Conservation (phyloP, 257 asterid genomes). For the Cynanchum wilfordii region DNA sequence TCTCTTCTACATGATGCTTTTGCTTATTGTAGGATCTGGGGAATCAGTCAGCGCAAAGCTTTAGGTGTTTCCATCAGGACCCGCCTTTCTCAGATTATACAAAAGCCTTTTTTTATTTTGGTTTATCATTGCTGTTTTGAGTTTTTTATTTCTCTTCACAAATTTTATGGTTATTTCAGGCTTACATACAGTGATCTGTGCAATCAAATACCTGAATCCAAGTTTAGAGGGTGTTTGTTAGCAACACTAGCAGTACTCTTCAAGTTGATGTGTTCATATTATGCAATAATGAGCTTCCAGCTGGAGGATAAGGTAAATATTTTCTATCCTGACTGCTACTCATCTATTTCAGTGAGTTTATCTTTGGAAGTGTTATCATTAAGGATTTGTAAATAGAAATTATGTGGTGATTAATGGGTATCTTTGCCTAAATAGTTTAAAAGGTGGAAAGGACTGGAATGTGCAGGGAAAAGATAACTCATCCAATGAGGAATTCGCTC, state of each 20-base stretch:
- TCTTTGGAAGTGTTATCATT: neutral
- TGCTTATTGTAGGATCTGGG: constrained; percentile 71
- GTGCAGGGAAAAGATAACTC: neutral
- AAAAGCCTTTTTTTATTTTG: neutral
- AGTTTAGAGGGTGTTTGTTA: constrained; percentile 82
- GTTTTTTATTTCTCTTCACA: constrained; percentile 29
- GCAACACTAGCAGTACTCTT: constrained; percentile 80
- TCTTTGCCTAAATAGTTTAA: neutral
- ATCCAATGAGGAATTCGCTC: neutral
- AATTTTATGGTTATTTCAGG: constrained; percentile 40
- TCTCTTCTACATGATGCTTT: constrained; percentile 2
- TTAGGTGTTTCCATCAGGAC: constrained; percentile 42
- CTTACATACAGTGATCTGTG: constrained; percentile 97
- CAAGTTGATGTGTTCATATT: constrained; percentile 89
- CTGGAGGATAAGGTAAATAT: constrained; percentile 62
- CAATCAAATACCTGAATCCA: constrained; percentile 85
- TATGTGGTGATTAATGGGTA: no score
- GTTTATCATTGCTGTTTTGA: constrained; percentile 9
- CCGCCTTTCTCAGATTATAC: constrained; percentile 16
- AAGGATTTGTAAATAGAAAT: neutral
- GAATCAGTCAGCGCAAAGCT: constrained; percentile 38
- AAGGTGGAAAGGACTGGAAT: constrained; percentile 1
- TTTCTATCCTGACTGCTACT: neutral
- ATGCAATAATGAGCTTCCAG: constrained; percentile 72
- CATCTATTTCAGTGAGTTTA: neutral